Evolutionary conservation across 2,329 filamentous ascomycete genomes (phyloP), one percentile per base, ranked within the genome.

Genomic region (Colletotrichum chlorophyti): DNA sequence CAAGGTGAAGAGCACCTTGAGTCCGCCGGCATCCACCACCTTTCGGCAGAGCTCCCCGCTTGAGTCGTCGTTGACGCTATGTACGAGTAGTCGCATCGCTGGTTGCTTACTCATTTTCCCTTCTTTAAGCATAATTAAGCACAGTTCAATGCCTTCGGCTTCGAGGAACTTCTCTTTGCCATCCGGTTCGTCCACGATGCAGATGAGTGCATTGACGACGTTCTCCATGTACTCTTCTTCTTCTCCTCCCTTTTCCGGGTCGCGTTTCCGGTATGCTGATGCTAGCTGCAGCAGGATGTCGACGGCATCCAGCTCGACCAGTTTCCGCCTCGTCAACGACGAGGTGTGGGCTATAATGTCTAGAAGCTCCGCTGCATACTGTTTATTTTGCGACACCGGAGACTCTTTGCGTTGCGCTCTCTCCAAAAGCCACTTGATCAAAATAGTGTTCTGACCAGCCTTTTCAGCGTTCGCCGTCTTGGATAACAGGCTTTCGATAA

Each of bases 191-290:
- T 96, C 91, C 1, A 89, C 90, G 1, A 96, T 76, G 65, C 91
- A 96, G 1, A 91, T 91, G 15, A 98, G 71, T 2, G 88, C 86
- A 68, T 97, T 93, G 71, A 99, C 99, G 1, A 97, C 70, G 64
- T 99, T 97, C 73, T 96, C 92, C 70, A 96, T 91, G 70, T 91
- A 97, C 75, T 99, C 95, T 70, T 97, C 93, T 72, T 98, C 95
- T 47, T 95, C 89, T 27, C 89, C 87, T 58, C 93, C 91, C 68
- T 91, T 94, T 45, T 87, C 84, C 0, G 95, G 95, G 69, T 99
- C 93, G 45, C 88, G 84, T 76, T 90, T 91, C 54, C 95, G 87
- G 75, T 98, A 99, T 1, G 88, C 79, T 2, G 93, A 91, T 0
- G 96, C 83, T 0, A 96, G 81, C 73, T 96, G 92, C 12, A 99